Evolutionary conservation across 331 rosid species (phyloP).

Genomic region (Cydonia oblonga): DNA sequence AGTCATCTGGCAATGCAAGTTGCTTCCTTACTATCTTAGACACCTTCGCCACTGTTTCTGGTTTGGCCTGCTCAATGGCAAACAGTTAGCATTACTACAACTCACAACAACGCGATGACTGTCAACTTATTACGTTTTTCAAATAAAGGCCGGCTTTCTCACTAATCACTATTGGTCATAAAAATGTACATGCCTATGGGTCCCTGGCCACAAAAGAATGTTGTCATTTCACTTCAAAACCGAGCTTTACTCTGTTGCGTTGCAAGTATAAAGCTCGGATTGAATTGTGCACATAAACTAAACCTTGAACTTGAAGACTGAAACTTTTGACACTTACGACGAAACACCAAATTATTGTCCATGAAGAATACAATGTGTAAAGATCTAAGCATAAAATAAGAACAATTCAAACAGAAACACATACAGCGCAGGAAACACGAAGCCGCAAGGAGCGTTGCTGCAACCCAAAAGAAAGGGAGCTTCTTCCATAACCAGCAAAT

Average conservation of each 20-base stretch:
- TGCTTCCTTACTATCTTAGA: conserved; percentile 57
- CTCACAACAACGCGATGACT: neutral
- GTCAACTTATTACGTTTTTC: too few relatives aligned
- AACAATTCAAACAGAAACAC: neutral
- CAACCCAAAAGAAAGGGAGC: conserved; percentile 24
- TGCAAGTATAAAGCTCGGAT: neutral
- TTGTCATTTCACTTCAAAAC: neutral
- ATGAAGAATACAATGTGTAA: neutral
- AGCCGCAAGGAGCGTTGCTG: conserved; percentile 21
- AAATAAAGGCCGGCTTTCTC: too few relatives aligned
- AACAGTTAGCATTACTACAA: neutral
- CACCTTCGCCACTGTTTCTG: conserved; percentile 63
- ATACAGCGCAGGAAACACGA: conserved; percentile 46
- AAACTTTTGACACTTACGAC: neutral
- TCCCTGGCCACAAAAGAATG: neutral
- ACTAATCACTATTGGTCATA: too few relatives aligned
- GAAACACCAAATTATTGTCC: neutral
- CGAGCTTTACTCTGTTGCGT: neutral
- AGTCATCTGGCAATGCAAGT: conserved; percentile 46
- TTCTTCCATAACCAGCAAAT: conserved; percentile 23
- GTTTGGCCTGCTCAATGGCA: conserved; percentile 49
- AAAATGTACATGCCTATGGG: too few relatives aligned
- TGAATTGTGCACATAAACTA: neutral
- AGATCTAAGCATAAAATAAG: neutral
- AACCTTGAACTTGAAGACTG: neutral